These are phyloP conservation scores for Rhizoctonia solani DNA, from an alignment of 1,284 basidiomycete genomes.

Conservation along the genomic window DNA sequence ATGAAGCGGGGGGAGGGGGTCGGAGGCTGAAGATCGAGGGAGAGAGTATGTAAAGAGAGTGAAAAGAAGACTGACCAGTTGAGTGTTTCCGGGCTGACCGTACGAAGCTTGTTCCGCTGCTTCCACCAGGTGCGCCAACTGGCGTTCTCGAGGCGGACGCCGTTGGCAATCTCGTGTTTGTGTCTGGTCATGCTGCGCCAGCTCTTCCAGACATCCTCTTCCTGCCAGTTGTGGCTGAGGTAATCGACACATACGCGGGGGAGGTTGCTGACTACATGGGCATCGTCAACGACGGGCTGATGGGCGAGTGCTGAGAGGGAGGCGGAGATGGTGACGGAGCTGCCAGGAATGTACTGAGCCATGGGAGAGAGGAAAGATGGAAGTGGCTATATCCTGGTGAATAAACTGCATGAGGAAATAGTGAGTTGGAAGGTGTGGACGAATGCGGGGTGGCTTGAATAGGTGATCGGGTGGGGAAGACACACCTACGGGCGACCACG, in stretches of 20 bases:
- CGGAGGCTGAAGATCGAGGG: conserved; percentile 35
- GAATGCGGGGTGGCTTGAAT: neutral
- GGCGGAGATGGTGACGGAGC: conserved; percentile 39
- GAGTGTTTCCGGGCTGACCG: conserved; percentile 93
- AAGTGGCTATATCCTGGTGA: conserved; percentile 8
- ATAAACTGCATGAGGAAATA: neutral
- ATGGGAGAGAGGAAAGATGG: conserved; percentile 34
- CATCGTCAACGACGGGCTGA: conserved; percentile 51
- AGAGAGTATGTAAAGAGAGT: conserved; percentile 21
- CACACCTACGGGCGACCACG: conserved; percentile 17
- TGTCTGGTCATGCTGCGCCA: conserved; percentile 99
- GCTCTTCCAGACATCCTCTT: conserved; percentile 97
- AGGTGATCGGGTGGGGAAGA: conserved; percentile 16
- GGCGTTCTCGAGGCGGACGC: conserved; percentile 93
- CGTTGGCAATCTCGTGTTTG: conserved; percentile 98
- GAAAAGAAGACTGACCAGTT: conserved; percentile 80
- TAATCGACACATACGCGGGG: conserved; percentile 67
- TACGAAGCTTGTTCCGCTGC: conserved; percentile 95
- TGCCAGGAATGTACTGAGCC: conserved; percentile 43
- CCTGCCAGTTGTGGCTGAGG: conserved; percentile 91
- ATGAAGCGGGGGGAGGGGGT: conserved; percentile 9
- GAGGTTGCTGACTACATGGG: conserved; percentile 50
- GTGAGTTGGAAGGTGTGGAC: neutral
- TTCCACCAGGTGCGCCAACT: conserved; percentile 99
- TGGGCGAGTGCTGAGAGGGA: conserved; percentile 38